phyloP scores from a whole-genome alignment of 495 filamentous ascomycete species.

The Aspergillus homomorphus region DNA sequence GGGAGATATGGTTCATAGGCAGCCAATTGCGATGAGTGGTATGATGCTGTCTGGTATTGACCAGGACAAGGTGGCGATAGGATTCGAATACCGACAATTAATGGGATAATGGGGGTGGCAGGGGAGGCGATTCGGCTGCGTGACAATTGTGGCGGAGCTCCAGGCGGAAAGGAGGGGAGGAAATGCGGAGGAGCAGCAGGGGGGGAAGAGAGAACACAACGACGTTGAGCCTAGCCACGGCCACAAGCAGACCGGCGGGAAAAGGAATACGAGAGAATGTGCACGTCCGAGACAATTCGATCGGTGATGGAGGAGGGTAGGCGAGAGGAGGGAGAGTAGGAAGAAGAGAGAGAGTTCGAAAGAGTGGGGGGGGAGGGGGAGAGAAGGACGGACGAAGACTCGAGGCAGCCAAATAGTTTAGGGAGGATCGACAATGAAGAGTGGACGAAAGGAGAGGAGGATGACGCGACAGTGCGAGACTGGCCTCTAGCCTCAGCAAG shows the following conservation, averaged over 20 bases:
- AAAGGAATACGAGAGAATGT: neutral
- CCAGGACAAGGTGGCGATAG: neutral
- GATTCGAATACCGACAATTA: neutral
- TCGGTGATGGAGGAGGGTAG: constrained; percentile 2
- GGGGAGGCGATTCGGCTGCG: neutral
- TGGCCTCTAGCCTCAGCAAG: neutral
- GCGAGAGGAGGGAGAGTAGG: constrained; percentile 6
- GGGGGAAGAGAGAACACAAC: neutral
- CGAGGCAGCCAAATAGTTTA: neutral
- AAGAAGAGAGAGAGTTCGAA: constrained; percentile 5
- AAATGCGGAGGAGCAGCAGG: neutral
- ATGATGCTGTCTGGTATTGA: neutral
- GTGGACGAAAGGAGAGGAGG: constrained; percentile 16
- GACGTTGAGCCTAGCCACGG: neutral
- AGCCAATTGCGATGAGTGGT: constrained; percentile 7
- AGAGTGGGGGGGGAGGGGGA: constrained; percentile 4
- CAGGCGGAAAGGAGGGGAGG: constrained; percentile 2
- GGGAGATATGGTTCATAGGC: constrained; percentile 34
- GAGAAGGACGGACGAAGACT: constrained; percentile 3
- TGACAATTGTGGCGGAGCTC: constrained; percentile 2
- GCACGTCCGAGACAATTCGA: neutral
- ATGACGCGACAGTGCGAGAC: neutral
- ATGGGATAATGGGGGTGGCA: neutral
- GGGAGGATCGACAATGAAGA: constrained; percentile 9
- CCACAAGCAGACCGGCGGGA: neutral